Percentiles rank a stretch among this genome's conserved stretches.
Evolutionary conservation across 106 monocot genomes (phyloP).

Genomic region (Triglochin maritima): DNA sequence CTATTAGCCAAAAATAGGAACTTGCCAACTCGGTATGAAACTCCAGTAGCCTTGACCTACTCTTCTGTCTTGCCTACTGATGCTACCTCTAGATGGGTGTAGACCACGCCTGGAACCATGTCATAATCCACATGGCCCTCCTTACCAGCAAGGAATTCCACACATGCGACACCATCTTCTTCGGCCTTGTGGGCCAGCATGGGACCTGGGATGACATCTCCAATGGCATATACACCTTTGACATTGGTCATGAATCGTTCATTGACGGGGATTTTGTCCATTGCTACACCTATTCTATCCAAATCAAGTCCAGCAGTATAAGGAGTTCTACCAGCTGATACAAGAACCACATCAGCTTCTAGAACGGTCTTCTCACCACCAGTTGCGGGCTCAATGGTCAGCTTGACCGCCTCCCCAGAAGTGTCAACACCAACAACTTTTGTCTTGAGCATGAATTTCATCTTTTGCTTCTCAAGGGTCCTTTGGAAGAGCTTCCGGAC

Average conservation of each 20-base stretch:
- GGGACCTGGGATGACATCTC: conserved; percentile 85
- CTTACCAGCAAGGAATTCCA: conserved; percentile 84
- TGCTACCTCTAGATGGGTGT: conserved; percentile 85
- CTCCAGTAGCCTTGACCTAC: conserved; percentile 65
- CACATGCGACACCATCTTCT: conserved; percentile 89
- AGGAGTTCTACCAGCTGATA: conserved; percentile 68
- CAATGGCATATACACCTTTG: conserved; percentile 69
- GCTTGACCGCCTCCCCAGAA: conserved; percentile 63
- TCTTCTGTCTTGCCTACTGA: conserved; percentile 89
- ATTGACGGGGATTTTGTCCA: conserved; percentile 74
- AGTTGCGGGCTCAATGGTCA: conserved; percentile 65
- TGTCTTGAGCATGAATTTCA: conserved; percentile 93
- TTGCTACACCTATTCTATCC: conserved; percentile 53
- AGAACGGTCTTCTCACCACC: conserved; percentile 71
- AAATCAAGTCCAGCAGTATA: conserved; percentile 67
- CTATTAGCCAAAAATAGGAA: conserved; percentile 91
- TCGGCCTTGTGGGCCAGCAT: conserved; percentile 98
- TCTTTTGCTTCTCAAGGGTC: conserved; percentile 89
- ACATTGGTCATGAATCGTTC: conserved; percentile 57
- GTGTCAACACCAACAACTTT: conserved; percentile 81
- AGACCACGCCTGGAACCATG: conserved; percentile 81
- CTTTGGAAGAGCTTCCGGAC: conserved; percentile 85
- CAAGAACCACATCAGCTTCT: conserved; percentile 84
- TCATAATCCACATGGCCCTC: conserved; percentile 89
- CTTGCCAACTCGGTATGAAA: conserved; percentile 74